Base-by-base conservation (phyloP, 371 early-diverging fungal genomes). In the Lichtheimia ramosa region DNA sequence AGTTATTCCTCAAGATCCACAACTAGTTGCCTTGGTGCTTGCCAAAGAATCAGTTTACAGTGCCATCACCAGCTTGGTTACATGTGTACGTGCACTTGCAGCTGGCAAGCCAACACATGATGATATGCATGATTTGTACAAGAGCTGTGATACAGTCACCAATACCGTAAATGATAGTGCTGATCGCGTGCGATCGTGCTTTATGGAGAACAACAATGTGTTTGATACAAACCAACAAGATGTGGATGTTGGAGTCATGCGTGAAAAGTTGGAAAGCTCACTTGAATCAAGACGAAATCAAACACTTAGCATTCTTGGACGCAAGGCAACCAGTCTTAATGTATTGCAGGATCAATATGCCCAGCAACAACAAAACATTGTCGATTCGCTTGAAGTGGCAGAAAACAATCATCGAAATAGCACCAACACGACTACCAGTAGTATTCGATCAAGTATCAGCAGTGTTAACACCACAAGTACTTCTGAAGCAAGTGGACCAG, bases 41-140 rank as follows among this genome's bases (percentile, higher is more conserved):
- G 64, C 76, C 48, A 79, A 79, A 43, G 80, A 79, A 50, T 64
- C 74, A 3, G 72, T 76, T 0, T 76, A 79, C 56, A 76, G 71
- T 25, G 72, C 76, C 16, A 75, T 75, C 50, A 79, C 79, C 3
- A 71, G 71, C 49, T 43, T 79, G 18, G 79, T 79, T 20, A 75
- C 79, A 0, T 70, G 74, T 12, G 73, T 75, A 12, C 63, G 79
- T 48, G 78, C 69, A 2, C 54, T 72, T 4, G 60, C 74, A 1
- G 67, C 64, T 0, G 70, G 71, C 42, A 66, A 41, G 18, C 52
- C 43, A 6, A 51, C 23, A 39, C 18, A 34, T 41, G 60, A 63
- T 10, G 71, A 77, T 55, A 49, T 59, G 15, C 63, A 64, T 1
- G 66, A 70, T 28, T 58, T 73, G n/a, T 46, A 55, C 13, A 16